Evolutionary conservation across 495 filamentous ascomycete species (phyloP).

Genomic region (Penicillium simplicissimum): DNA sequence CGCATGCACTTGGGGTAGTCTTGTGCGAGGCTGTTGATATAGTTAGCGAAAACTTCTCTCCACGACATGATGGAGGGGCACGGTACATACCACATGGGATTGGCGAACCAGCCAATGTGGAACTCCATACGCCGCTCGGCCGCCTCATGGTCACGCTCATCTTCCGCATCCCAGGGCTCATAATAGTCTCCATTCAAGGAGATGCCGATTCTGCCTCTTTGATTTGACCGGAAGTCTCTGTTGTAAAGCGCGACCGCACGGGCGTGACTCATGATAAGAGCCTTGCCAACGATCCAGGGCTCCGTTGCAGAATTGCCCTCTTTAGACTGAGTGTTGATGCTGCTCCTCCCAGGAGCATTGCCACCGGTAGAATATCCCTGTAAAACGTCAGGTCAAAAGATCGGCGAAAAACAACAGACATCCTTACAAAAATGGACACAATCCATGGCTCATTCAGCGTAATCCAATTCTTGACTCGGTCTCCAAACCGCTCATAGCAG

Average conservation of each 20-base stretch:
- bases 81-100: conserved; percentile 54
- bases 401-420: neutral
- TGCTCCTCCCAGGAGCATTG: conserved; percentile 21
- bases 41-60: conserved; percentile 3
- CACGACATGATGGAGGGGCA: conserved; percentile 2
- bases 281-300: conserved; percentile 47
- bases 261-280: conserved; percentile 41
- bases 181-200: conserved; percentile 52
- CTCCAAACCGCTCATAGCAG: conserved; percentile 37
- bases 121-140: conserved; percentile 46
- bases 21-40: conserved; percentile 50
- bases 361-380: conserved; percentile 20
- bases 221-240: conserved; percentile 31
- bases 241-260: conserved; percentile 40
- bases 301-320: conserved; percentile 30
- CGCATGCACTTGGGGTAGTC: conserved; percentile 67
- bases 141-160: conserved; percentile 37
- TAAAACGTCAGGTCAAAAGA: neutral
- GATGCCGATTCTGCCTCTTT: conserved; percentile 28
- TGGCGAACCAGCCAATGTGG: conserved; percentile 54
- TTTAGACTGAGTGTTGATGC: conserved; percentile 29
- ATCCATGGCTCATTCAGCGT: conserved; percentile 53
- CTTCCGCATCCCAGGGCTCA: conserved; percentile 43
- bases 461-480: conserved; percentile 50
- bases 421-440: conserved; percentile 37